These are phyloP conservation scores for Boletus vinaceobasis DNA, from an alignment of 768 basidiomycete species.

Conservation along the genomic window DNA sequence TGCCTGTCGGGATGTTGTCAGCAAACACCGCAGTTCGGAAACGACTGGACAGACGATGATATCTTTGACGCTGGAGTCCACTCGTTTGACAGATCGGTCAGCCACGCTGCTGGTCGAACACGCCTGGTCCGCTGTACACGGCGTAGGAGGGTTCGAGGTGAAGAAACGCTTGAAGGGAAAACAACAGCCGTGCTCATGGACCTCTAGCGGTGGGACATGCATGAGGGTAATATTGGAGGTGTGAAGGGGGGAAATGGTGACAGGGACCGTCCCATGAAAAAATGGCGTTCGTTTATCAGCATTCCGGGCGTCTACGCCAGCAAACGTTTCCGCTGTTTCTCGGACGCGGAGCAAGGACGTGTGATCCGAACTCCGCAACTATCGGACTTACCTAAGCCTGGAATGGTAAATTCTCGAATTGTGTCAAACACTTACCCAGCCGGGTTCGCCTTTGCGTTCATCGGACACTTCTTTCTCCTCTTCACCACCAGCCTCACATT, in stretches of 20 bases:
- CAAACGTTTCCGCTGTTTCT: conserved; percentile 8
- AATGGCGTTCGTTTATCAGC: conserved; percentile 34
- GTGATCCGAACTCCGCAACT: conserved; percentile 29
- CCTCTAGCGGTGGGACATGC: conserved; percentile 23
- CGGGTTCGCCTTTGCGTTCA: background rate
- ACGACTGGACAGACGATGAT: conserved; percentile 6
- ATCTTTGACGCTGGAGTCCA: background rate
- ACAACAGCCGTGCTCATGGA: conserved; percentile 20
- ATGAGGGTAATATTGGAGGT: conserved; percentile 11
- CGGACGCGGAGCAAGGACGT: conserved; percentile 13
- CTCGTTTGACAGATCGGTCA: conserved; percentile 7
- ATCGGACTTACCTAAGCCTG: conserved; percentile 26
- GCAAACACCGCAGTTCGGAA: background rate
- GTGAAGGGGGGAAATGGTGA: conserved; percentile 3
- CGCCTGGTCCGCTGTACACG: background rate
- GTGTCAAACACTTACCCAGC: background rate
- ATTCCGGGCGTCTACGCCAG: conserved; percentile 19
- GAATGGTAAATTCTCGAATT: background rate
- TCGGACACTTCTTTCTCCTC: background rate
- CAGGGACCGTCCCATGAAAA: conserved; percentile 15
- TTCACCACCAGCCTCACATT: background rate
- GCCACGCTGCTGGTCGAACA: background rate
- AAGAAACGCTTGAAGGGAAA: conserved; percentile 22
- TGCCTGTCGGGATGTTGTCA: conserved; percentile 8
- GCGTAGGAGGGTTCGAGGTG: background rate